Evolutionary conservation across 805 yeast genomes (phyloP), one percentile per base, ranked within the genome.

Genomic region (Pichia occidentalis): DNA sequence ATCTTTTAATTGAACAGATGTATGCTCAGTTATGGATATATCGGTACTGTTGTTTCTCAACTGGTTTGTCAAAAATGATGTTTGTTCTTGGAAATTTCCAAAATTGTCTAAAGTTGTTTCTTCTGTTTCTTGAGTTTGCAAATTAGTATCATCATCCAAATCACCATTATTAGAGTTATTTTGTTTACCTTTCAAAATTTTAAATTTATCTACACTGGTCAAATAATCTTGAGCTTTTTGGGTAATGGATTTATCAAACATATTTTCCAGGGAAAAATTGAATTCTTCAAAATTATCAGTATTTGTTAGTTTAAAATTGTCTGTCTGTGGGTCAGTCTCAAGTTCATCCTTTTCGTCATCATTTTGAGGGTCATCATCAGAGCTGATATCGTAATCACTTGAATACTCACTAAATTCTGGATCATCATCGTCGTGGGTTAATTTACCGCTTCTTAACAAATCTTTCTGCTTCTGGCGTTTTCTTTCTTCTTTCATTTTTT

Each of bases 371-470:
- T 40, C 45, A 36, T 45, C 47, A 11, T 47, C 56, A 8, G 44
- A 56, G 7, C n/a, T n/a, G n/a, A 46, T 46, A 13, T 40, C 39
- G 24, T 51, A 61, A 19, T 50, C 58, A 18, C 46, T 56, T 3
- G 52, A 50, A 17, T 43, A 45, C 28, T 55, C 60, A 37, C 53
- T 53, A n/a, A 48, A 56, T 21, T 58, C 60, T 11, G 53, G 60
- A 32, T 55, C 60, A 19, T 49, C 52, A n/a, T 51, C 52, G 9
- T 52, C 53, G 22, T 40, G 44, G 6, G 43, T 30, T 26, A 34
- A 25, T 16, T 46, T 36, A 4, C 48, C 49, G 2, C 39, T 38
- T 24, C 46, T 14, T 7, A 53, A 29, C 32, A 41, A 19, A 32
- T 41, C 38, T 30, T 33, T 45, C 16, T 48, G 34, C 39, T 28